Evolutionary conservation across 768 basidiomycete genomes (phyloP).

Genomic region (Lyophyllum decastes): DNA sequence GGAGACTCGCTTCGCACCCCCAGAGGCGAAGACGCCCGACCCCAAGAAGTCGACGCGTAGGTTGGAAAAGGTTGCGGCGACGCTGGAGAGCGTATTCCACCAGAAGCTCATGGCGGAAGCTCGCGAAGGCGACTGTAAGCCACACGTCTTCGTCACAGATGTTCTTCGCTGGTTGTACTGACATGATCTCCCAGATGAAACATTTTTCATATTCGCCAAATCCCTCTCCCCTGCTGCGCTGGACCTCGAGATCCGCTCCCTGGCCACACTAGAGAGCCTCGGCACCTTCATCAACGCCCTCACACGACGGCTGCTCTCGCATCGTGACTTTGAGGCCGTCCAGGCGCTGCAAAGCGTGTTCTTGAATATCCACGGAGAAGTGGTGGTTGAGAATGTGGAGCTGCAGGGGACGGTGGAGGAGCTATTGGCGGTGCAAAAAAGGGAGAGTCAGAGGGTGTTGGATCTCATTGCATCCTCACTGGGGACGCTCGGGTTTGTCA

Average conservation of each 20-base stretch:
- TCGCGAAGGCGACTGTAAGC: constrained; percentile 68
- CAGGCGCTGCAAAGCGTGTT: constrained; percentile 87
- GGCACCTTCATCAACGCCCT: constrained; percentile 74
- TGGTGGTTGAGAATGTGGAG: constrained; percentile 72
- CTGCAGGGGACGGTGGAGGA: constrained; percentile 55
- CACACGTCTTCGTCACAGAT: background rate
- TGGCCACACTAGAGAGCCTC: constrained; percentile 66
- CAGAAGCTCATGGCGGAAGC: constrained; percentile 61
- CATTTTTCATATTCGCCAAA: constrained; percentile 84
- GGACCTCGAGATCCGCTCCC: constrained; percentile 86
- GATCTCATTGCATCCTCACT: constrained; percentile 74
- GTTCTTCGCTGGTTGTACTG: background rate
- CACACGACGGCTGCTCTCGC: constrained; percentile 68
- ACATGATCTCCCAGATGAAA: constrained; percentile 54
- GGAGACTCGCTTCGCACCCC: constrained; percentile 75
- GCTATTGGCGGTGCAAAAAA: constrained; percentile 65
- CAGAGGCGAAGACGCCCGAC: constrained; percentile 37
- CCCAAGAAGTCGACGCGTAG: constrained; percentile 47
- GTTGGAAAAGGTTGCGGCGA: constrained; percentile 52
- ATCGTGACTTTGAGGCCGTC: constrained; percentile 93
- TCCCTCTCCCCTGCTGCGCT: constrained; percentile 86
- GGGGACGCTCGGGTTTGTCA: constrained; percentile 76
- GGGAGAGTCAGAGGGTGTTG: constrained; percentile 77
- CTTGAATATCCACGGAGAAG: constrained; percentile 81
- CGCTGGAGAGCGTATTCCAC: constrained; percentile 69